These are phyloP conservation scores for Diaporthe humulicola DNA, from an alignment of 2,329 filamentous ascomycete genomes.

Conservation along the genomic window DNA sequence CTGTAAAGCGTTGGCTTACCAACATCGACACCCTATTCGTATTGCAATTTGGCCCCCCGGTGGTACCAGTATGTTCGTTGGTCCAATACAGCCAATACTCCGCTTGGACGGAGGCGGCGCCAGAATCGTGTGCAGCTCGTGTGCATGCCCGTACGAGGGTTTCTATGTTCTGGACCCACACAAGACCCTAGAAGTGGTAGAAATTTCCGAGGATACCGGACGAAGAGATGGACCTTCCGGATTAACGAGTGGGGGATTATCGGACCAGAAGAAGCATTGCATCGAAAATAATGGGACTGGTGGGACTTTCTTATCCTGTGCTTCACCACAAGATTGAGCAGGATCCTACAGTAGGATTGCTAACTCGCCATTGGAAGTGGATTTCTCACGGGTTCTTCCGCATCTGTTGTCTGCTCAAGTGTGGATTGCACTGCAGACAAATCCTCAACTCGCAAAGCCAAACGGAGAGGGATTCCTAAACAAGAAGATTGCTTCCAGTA, in stretches of 20 bases:
- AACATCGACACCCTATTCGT: not conserved
- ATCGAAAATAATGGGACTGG: not conserved
- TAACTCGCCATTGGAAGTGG: not conserved
- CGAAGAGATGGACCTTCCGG: conserved; percentile 5
- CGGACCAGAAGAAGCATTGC: not conserved
- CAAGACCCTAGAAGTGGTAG: not conserved
- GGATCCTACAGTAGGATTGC: not conserved
- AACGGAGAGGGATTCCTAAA: not conserved
- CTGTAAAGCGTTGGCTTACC: not conserved
- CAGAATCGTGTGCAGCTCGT: not conserved
- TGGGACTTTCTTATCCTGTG: conserved; percentile 5
- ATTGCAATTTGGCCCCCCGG: not conserved
- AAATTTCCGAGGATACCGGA: not conserved
- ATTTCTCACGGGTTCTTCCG: not conserved
- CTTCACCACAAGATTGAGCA: not conserved
- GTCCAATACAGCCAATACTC: not conserved
- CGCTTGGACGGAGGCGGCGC: not conserved
- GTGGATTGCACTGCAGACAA: not conserved
- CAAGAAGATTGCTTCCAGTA: too few species aligned
- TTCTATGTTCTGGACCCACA: not conserved
- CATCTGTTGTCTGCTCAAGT: not conserved
- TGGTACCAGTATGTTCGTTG: not conserved
- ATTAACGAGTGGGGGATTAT: not conserved
- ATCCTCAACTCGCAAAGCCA: not conserved
- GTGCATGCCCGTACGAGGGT: not conserved